These are phyloP conservation scores for Vaucheria bursata DNA, from an alignment of 352 stramenopile genomes.

Conservation along the genomic window DNA sequence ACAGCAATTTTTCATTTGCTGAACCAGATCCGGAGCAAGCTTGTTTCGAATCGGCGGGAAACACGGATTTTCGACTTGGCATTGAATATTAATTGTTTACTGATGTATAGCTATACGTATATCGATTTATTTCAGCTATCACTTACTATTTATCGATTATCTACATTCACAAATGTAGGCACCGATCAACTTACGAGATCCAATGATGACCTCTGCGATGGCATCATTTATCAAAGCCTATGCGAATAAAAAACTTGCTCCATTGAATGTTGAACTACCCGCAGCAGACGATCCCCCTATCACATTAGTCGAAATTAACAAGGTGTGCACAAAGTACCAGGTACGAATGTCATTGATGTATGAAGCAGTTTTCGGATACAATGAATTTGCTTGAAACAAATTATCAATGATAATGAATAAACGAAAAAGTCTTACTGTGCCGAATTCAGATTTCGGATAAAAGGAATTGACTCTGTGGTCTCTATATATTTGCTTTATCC, in stretches of 20 bases:
- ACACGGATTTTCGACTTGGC: too few species aligned
- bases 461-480: too few species aligned
- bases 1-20: too few species aligned
- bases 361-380: too few species aligned
- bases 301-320: neutral
- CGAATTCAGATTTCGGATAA: neutral
- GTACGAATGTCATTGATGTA: neutral
- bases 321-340: conserved; percentile 3
- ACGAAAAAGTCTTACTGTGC: neutral
- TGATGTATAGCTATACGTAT: too few species aligned
- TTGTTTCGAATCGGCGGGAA: too few species aligned
- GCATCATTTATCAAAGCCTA: neutral
- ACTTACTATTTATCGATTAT: too few species aligned
- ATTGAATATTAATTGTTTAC: too few species aligned
- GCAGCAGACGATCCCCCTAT: neutral
- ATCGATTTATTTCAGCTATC: too few species aligned
- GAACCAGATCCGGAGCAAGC: too few species aligned
- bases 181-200: neutral
- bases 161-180: too few species aligned
- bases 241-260: neutral
- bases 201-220: neutral
- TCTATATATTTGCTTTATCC: neutral
- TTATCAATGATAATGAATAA: neutral
- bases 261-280: conserved; percentile 5
- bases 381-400: neutral